These are phyloP conservation scores for Cardamine occulta DNA, from an alignment of 345 rosid genomes.

Conservation along the genomic window DNA sequence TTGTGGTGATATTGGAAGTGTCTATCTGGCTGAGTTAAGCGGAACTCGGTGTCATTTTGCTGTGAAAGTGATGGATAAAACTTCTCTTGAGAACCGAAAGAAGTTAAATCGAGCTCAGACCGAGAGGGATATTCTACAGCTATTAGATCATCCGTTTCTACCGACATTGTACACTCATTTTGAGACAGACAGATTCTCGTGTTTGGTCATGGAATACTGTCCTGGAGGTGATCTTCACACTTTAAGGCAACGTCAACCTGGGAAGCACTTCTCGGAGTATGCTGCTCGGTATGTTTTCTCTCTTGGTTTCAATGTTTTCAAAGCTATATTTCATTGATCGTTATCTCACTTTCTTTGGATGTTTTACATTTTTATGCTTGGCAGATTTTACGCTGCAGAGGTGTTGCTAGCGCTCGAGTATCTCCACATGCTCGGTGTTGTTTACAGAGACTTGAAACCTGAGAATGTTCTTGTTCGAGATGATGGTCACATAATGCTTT, in stretches of 20 bases:
- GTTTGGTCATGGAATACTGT: slow-evolving; percentile 97
- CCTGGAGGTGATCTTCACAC: slow-evolving; percentile 99
- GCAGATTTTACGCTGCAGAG: slow-evolving; percentile 96
- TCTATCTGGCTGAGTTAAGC: slow-evolving; percentile 90
- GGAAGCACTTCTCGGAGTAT: slow-evolving; percentile 94
- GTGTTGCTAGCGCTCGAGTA: slow-evolving; percentile 94
- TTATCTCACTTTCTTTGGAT: slow-evolving; percentile 22
- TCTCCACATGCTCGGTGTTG: slow-evolving; percentile 99
- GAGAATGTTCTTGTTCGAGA: slow-evolving; percentile 99
- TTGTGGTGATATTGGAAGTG: slow-evolving; percentile 98
- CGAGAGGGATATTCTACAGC: slow-evolving; percentile 94
- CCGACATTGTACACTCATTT: slow-evolving; percentile 95
- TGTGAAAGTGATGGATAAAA: slow-evolving; percentile 99
- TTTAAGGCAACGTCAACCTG: slow-evolving; percentile 92
- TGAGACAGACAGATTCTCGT: slow-evolving; percentile 94
- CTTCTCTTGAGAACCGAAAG: slow-evolving; percentile 93
- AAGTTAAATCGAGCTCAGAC: slow-evolving; percentile 96
- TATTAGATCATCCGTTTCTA: slow-evolving; percentile 94
- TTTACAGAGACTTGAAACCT: slow-evolving; percentile 95
- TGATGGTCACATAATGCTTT: slow-evolving; percentile 98
- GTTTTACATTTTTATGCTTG: too few relatives aligned
- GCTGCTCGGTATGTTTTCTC: slow-evolving; percentile 84
- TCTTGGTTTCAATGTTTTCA: not conserved
- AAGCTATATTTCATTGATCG: not conserved
- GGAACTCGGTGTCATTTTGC: slow-evolving; percentile 92